These are phyloP conservation scores for Tillandsia leiboldiana DNA, from an alignment of 176 grass and related monocot genomes.

Conservation along the genomic window DNA sequence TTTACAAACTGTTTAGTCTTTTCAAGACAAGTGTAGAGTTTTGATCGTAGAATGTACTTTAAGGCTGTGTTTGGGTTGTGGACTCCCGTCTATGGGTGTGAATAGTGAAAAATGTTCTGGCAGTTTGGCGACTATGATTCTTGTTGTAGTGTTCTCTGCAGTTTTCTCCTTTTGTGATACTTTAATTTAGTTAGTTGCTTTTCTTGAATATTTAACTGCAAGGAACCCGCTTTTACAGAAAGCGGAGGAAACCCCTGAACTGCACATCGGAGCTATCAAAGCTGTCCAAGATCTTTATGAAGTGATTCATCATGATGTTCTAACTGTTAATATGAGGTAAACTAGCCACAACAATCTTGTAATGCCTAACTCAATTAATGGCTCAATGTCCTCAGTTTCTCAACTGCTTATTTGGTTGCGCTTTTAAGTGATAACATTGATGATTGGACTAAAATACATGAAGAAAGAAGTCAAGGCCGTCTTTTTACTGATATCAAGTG, in stretches of 20 bases:
- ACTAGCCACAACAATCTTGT: neutral
- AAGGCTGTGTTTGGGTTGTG: neutral
- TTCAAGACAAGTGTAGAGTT: too few species aligned
- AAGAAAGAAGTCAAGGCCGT: constrained; percentile 49
- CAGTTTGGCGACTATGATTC: neutral
- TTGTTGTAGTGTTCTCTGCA: neutral
- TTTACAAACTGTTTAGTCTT: too few species aligned
- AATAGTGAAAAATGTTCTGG: neutral
- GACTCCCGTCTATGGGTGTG: too few species aligned
- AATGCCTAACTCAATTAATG: neutral
- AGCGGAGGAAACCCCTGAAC: constrained; percentile 40
- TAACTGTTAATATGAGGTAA: constrained; percentile 70
- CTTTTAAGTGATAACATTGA: constrained; percentile 49
- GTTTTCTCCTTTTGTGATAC: neutral
- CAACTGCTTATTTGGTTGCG: constrained; percentile 14
- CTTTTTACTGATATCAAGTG: constrained; percentile 77
- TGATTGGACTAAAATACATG: constrained; percentile 55
- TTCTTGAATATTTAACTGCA: neutral
- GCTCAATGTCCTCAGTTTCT: constrained; percentile 10
- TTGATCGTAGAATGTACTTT: too few species aligned
- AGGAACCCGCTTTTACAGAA: constrained; percentile 36
- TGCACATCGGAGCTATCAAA: constrained; percentile 58
- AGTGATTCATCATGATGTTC: constrained; percentile 63
- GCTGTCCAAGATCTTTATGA: constrained; percentile 85
- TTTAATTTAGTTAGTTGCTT: neutral